Evolutionary conservation across 257 asterid species (phyloP).

Genomic region (Solanum etuberosum): DNA sequence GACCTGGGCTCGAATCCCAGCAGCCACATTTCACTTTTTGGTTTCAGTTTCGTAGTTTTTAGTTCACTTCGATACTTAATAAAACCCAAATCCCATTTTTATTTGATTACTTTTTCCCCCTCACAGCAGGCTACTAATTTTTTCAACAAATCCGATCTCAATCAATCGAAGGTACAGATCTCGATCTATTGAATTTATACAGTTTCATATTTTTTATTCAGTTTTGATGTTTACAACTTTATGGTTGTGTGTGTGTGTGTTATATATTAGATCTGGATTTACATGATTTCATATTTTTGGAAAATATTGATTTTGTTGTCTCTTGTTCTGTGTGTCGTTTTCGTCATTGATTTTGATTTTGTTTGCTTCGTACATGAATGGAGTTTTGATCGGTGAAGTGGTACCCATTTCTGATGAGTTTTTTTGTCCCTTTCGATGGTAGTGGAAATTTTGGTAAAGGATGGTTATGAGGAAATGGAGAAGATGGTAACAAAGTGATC

Average conservation of each 20-base stretch:
- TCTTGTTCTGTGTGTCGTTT: background rate
- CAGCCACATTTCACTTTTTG: constrained; percentile 64
- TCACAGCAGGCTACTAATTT: background rate
- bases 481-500: constrained; percentile 12
- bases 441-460: background rate
- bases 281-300: background rate
- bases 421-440: background rate
- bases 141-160: background rate
- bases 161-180: background rate
- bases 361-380: background rate
- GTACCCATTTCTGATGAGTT: background rate
- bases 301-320: background rate
- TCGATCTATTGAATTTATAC: background rate
- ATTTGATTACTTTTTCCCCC: background rate
- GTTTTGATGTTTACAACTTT: background rate
- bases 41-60: background rate
- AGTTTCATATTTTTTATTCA: background rate
- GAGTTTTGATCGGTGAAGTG: background rate
- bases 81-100: background rate
- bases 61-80: background rate
- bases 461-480: background rate
- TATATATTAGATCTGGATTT: background rate
- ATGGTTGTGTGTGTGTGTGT: background rate
- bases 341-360: background rate
- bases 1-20: constrained; percentile 99